Evolutionary conservation across 768 basidiomycete genomes (phyloP).

Genomic region (Suillus plorans): DNA sequence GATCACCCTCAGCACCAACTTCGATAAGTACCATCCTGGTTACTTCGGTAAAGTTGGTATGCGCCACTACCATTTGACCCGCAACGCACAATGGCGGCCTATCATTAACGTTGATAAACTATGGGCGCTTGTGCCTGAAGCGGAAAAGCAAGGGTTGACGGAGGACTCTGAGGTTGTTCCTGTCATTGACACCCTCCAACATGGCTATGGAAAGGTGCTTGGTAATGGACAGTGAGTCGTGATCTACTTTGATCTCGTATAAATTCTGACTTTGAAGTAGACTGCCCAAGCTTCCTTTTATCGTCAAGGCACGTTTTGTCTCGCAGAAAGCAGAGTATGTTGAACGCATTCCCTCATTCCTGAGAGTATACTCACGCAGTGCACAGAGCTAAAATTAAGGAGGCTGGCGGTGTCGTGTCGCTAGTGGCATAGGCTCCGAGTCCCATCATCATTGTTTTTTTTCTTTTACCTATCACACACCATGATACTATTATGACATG

Average conservation of each 20-base stretch:
- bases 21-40: slow-evolving; percentile 99
- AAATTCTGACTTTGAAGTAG: slow-evolving; percentile 34
- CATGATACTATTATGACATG: slow-evolving; percentile 13
- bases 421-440: slow-evolving; percentile 72
- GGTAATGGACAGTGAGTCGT: slow-evolving; percentile 84
- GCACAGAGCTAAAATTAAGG: slow-evolving; percentile 78
- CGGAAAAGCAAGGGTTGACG: slow-evolving; percentile 76
- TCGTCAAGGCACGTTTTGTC: slow-evolving; percentile 97
- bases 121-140: slow-evolving; percentile 85
- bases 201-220: slow-evolving; percentile 91
- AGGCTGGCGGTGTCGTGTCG: slow-evolving; percentile 91
- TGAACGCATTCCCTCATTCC: not conserved
- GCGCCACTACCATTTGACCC: slow-evolving; percentile 95
- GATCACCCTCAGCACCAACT: slow-evolving; percentile 71
- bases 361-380: slow-evolving; percentile 24
- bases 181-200: slow-evolving; percentile 83
- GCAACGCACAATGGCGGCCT: slow-evolving; percentile 89
- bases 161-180: slow-evolving; percentile 83
- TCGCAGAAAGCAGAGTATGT: slow-evolving; percentile 81
- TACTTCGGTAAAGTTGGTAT: slow-evolving; percentile 99
- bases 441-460: slow-evolving; percentile 21
- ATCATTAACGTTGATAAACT: slow-evolving; percentile 99
- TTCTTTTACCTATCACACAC: slow-evolving; percentile 14
- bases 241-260: not conserved
- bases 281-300: slow-evolving; percentile 89